Evolutionary conservation across 2,329 filamentous ascomycete species (phyloP).

Genomic region (Verticillium dahliae): DNA sequence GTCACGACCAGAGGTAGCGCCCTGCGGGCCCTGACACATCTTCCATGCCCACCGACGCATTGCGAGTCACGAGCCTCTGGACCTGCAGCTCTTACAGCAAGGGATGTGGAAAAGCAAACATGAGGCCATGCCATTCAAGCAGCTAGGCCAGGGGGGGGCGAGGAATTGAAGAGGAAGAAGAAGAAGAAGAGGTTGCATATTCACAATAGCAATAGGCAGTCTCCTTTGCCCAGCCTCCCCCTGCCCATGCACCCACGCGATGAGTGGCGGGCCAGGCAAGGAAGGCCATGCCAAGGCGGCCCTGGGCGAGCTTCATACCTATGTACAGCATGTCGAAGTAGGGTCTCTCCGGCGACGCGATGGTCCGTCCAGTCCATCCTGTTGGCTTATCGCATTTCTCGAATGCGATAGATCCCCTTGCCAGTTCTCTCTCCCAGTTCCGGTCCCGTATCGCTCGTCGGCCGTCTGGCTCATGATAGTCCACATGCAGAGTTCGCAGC

Average conservation of each 20-base stretch:
- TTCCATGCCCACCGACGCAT: background rate
- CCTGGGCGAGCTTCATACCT: background rate
- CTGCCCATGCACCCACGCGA: slow-evolving; percentile 17
- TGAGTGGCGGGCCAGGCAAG: background rate
- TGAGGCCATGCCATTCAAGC: background rate
- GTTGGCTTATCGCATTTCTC: background rate
- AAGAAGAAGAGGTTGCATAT: background rate
- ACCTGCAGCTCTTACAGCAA: background rate
- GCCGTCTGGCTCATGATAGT: background rate
- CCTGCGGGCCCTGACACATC: background rate
- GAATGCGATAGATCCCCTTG: background rate
- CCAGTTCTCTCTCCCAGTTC: background rate
- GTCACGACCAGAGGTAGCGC: background rate
- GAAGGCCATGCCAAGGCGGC: background rate
- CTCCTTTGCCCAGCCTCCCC: slow-evolving; percentile 10
- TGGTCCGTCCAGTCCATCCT: background rate
- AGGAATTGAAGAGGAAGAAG: background rate
- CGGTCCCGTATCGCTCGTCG: background rate
- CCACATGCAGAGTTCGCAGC: background rate
- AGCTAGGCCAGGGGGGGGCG: too few species aligned
- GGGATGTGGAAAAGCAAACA: background rate
- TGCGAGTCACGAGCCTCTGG: background rate
- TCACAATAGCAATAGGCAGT: background rate
- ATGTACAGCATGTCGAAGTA: background rate
- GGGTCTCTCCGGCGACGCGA: background rate